Percentiles rank a stretch among this genome's conserved stretches.
Conservation (phyloP, 108 stramenopile species). For the Mediolabrus comicus region DNA sequence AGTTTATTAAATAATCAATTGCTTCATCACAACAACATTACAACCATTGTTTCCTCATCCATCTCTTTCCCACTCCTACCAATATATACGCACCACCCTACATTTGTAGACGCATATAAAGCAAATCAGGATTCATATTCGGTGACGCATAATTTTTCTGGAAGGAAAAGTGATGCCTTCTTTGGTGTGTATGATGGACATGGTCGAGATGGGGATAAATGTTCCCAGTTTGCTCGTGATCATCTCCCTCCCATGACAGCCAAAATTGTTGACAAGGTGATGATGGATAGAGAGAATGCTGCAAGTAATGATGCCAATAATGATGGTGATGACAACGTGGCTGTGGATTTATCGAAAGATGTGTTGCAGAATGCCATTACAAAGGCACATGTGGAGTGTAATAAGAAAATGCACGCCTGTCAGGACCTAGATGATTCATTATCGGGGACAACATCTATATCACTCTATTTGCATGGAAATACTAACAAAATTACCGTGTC, state of each 20-base stretch:
- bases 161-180: slow-evolving; percentile 55
- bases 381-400: slow-evolving; percentile 71
- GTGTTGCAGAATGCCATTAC: slow-evolving; percentile 51
- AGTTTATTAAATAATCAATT: background rate
- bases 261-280: slow-evolving; percentile 20
- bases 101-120: slow-evolving; percentile 64
- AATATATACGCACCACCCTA: background rate
- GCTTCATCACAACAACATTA: background rate
- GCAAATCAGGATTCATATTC: slow-evolving; percentile 88
- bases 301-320: slow-evolving; percentile 18
- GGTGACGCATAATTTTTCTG: slow-evolving; percentile 53
- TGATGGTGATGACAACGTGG: slow-evolving; percentile 16
- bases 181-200: slow-evolving; percentile 93
- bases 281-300: no score
- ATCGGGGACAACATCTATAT: slow-evolving; percentile 93
- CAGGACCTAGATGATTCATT: slow-evolving; percentile 86
- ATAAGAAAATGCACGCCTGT: slow-evolving; percentile 62
- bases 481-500: slow-evolving; percentile 82
- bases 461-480: slow-evolving; percentile 79
- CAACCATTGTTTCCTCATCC: background rate
- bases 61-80: background rate
- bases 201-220: slow-evolving; percentile 81
- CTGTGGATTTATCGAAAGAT: slow-evolving; percentile 63
- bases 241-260: slow-evolving; percentile 51
- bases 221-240: slow-evolving; percentile 73